A percentile compares a stretch with the other conserved stretches of the same genome.
Evolutionary conservation across 2,329 filamentous ascomycete species (phyloP).

Genomic region (Colletotrichum coccodes): DNA sequence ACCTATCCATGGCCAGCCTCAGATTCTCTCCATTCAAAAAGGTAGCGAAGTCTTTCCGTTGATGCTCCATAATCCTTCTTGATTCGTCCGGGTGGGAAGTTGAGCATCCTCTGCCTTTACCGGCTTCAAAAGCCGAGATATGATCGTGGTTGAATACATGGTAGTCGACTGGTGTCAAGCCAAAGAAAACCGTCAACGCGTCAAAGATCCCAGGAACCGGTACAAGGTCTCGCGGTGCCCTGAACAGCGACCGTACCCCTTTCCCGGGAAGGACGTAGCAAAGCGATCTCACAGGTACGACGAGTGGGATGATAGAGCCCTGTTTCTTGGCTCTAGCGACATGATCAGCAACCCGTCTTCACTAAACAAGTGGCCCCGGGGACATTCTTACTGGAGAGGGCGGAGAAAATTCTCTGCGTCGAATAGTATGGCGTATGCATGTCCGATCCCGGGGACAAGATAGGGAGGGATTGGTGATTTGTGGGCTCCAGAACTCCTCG

Average conservation of each 20-base stretch:
- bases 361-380: not conserved
- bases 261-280: conserved; percentile 22
- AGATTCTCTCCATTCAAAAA: conserved; percentile 20
- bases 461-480: not conserved
- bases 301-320: not conserved
- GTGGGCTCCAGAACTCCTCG: not conserved
- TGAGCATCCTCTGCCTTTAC: not conserved
- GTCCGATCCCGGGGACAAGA: not conserved
- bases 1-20: conserved; percentile 5
- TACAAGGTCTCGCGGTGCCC: not conserved
- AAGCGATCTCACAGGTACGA: not conserved
- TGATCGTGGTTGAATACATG: conserved; percentile 19
- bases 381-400: not conserved
- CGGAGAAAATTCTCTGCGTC: conserved; percentile 8
- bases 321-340: not conserved
- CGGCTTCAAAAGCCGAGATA: conserved; percentile 10
- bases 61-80: conserved; percentile 25
- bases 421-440: not conserved
- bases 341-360: accelerated
- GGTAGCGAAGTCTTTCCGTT: conserved; percentile 12
- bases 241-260: conserved; percentile 6
- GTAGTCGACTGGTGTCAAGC: not conserved
- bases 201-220: conserved; percentile 17
- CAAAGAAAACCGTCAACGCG: conserved; percentile 20
- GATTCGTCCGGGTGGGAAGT: conserved; percentile 13